These are phyloP conservation scores for Colletotrichum godetiae DNA, from an alignment of 2,329 filamentous ascomycete genomes.

Conservation along the genomic window DNA sequence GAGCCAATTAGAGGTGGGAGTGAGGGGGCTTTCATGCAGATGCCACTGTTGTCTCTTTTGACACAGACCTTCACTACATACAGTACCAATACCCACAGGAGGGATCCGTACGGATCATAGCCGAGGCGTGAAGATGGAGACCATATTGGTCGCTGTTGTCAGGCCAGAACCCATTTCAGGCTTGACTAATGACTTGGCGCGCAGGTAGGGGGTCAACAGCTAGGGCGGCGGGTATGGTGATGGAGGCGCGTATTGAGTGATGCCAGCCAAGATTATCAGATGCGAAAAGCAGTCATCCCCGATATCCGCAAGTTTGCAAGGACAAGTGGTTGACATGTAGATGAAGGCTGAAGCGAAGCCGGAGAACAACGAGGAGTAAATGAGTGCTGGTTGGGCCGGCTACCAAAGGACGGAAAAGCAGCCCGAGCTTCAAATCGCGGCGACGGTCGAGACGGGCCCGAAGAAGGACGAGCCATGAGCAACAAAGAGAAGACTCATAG, in stretches of 20 bases:
- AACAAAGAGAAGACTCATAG: neutral
- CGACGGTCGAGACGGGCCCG: constrained; percentile 8
- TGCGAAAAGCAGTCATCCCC: neutral
- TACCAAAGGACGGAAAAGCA: neutral
- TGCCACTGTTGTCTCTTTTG: constrained; percentile 6
- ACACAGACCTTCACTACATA: neutral
- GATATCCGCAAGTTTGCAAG: neutral
- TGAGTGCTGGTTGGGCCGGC: constrained; percentile 1
- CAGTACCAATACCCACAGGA: neutral
- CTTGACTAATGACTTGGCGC: constrained; percentile 13
- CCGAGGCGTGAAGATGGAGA: constrained; percentile 3
- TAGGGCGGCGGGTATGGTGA: neutral
- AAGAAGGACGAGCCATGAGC: neutral
- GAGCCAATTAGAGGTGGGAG: neutral
- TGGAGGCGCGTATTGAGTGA: neutral
- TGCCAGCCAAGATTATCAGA: neutral
- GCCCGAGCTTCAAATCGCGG: neutral
- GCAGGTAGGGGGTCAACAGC: neutral
- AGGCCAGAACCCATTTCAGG: constrained; percentile 30
- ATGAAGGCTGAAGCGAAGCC: neutral
- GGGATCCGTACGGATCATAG: no score
- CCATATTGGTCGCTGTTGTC: neutral
- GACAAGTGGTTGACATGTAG: neutral
- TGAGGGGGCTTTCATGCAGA: neutral
- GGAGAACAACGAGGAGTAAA: neutral